Conservation (phyloP, 306 rosid genomes). For the Hippophae tibetana region DNA sequence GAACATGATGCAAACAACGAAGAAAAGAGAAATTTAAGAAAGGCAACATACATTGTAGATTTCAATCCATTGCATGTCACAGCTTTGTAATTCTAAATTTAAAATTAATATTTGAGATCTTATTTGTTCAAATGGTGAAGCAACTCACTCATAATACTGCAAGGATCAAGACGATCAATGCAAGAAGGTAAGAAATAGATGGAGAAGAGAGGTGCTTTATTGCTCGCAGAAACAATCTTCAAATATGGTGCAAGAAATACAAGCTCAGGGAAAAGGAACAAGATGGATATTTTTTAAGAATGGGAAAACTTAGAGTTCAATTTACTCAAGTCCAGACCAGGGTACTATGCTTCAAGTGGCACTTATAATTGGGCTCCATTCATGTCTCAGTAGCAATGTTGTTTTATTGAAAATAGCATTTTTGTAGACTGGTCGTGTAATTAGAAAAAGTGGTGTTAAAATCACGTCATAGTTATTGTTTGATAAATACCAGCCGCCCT, state of each 20-base stretch:
- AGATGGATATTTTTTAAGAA: not conserved
- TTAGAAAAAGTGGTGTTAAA: too few relatives aligned
- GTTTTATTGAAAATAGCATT: too few relatives aligned
- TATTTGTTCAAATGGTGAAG: not conserved
- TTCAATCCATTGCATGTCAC: not conserved
- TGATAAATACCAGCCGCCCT: too few relatives aligned
- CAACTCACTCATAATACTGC: not conserved
- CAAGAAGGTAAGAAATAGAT: not conserved
- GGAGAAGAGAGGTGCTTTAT: conserved; percentile 3
- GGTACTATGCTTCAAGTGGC: too few relatives aligned
- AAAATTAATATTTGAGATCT: not conserved
- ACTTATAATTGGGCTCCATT: too few relatives aligned
- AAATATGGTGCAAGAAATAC: not conserved
- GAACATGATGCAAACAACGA: not conserved
- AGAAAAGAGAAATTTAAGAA: not conserved
- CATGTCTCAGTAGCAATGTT: too few relatives aligned
- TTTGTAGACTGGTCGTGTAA: too few relatives aligned
- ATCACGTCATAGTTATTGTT: too few relatives aligned
- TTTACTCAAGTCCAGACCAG: too few relatives aligned
- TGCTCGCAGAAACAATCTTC: not conserved
- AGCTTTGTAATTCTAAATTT: not conserved
- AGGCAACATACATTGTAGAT: not conserved
- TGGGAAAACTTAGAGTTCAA: too few relatives aligned
- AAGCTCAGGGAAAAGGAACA: not conserved
- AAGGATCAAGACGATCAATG: not conserved